Evolutionary conservation across 257 asterid species (phyloP).

Genomic region (Handroanthus guayacan): DNA sequence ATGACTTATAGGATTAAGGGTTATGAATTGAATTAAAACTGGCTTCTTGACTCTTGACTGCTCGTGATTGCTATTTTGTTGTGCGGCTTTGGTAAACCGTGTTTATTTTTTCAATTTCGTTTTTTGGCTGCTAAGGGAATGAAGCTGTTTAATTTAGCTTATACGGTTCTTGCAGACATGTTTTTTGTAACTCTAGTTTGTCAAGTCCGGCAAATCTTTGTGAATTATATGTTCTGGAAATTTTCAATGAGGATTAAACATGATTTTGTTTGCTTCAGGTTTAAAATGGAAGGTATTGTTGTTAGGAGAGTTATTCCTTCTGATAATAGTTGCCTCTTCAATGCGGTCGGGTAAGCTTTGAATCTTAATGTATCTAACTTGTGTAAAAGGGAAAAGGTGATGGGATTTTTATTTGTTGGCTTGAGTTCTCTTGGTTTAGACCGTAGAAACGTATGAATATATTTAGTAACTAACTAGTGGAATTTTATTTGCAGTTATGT

Average conservation of each 20-base stretch:
- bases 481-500: constrained; percentile 66
- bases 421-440: constrained; percentile 5
- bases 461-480: constrained; percentile 19
- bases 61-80: constrained; percentile 3
- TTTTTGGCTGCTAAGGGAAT: constrained; percentile 4
- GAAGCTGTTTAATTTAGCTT: background rate
- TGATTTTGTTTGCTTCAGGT: constrained; percentile 45
- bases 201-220: background rate
- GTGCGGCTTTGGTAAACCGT: background rate
- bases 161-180: constrained; percentile 4
- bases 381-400: background rate
- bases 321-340: constrained; percentile 95
- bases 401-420: background rate
- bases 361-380: constrained; percentile 11
- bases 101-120: background rate
- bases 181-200: constrained; percentile 10
- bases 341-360: constrained; percentile 88
- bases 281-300: constrained; percentile 74
- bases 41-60: constrained; percentile 29
- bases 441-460: constrained; percentile 8
- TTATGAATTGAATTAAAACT: background rate
- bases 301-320: constrained; percentile 92
- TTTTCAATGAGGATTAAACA: background rate
- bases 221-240: background rate
- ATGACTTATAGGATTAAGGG: constrained; percentile 25